Base-by-base conservation (phyloP, 192 early-diverging fungal species). In the Backusella parvicylindrica region DNA sequence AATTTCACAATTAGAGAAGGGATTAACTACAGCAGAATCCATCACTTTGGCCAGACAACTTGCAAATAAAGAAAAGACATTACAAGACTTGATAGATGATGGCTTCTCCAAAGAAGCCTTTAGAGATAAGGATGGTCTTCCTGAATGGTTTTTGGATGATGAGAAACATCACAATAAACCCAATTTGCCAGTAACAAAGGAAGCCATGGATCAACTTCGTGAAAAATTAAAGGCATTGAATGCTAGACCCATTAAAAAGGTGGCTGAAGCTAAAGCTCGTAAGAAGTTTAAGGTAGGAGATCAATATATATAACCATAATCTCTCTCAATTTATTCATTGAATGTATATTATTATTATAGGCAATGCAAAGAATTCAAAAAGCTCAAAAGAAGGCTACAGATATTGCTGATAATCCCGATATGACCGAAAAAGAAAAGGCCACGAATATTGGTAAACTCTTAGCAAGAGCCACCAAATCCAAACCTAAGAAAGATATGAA, bases 211-310 rank as follows among this genome's bases (percentile, higher is more conserved):
- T 35, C 88, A 94, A 65, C 90, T 99, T 73, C 83, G 86, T 73
- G 91, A 96, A 60, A 90, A 91, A 73, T 86, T 95, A 69, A 89
- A 89, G 83, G 96, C 94, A 23, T 86, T 99, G 75, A 92, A 99
- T 81, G 98, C 96, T 3, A 93, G 97, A 28, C 97, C 98, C 23
- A 99, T 99, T 84, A 99, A 99, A 83, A 99, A 98, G 89, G 92
- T 99, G 38, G 96, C 96, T 11, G 98, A 99, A 86, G 98, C 98
- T 56, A 98, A 96, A 84, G 96, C 94, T 50, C 88, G 98, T 66
- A 98, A 99, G 88, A 95, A 97, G 91, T 84, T 94, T 80, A 87
- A 92, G 73, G 85, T 81, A 72, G 49, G 7, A 60, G n/a, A n/a
- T n/a, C 15, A 31, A 35, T 30, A 43, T 1, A 31, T 47, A 33